Evolutionary conservation across 23 red algal genomes (phyloP).

Genomic region (Gracilaria gracilis): DNA sequence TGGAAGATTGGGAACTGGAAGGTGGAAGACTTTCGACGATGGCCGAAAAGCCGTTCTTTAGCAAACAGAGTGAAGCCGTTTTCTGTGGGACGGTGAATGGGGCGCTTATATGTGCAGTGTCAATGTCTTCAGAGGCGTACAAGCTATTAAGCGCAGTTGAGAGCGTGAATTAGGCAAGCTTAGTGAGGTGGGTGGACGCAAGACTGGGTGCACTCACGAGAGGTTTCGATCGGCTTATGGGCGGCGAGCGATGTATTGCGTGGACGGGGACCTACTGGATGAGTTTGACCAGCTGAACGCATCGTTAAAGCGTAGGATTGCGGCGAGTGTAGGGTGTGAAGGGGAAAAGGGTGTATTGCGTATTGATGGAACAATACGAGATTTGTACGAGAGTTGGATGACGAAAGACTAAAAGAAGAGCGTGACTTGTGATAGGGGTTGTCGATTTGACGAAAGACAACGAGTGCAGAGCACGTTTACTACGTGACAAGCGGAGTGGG

Average conservation of each 20-base stretch:
- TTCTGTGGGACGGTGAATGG: slow-evolving; percentile 64
- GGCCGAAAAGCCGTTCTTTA: neutral
- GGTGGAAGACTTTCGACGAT: slow-evolving; percentile 30
- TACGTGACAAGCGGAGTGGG: neutral
- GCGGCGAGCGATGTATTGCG: neutral
- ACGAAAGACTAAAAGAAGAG: neutral
- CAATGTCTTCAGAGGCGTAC: slow-evolving; percentile 37
- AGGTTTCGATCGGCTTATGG: slow-evolving; percentile 36
- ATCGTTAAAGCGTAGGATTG: slow-evolving; percentile 22
- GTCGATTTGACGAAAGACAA: neutral
- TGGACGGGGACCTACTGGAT: slow-evolving; percentile 63
- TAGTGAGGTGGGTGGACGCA: slow-evolving; percentile 1
- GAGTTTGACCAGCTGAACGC: slow-evolving; percentile 26
- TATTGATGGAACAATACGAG: slow-evolving; percentile 44
- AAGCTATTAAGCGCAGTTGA: slow-evolving; percentile 49
- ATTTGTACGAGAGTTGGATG: slow-evolving; percentile 49
- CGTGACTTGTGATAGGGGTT: neutral
- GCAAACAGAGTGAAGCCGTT: neutral
- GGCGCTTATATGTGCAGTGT: slow-evolving; percentile 50
- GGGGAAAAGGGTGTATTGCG: slow-evolving; percentile 50
- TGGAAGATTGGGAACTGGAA: slow-evolving; percentile 33
- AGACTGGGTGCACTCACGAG: slow-evolving; percentile 23
- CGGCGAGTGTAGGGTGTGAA: slow-evolving; percentile 19
- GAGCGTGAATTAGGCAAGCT: slow-evolving; percentile 41
- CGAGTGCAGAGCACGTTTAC: slow-evolving; percentile 33